Evolutionary conservation across 306 rosid genomes (phyloP), one percentile per base, ranked within the genome.

Genomic region (Lathyrus sativus): DNA sequence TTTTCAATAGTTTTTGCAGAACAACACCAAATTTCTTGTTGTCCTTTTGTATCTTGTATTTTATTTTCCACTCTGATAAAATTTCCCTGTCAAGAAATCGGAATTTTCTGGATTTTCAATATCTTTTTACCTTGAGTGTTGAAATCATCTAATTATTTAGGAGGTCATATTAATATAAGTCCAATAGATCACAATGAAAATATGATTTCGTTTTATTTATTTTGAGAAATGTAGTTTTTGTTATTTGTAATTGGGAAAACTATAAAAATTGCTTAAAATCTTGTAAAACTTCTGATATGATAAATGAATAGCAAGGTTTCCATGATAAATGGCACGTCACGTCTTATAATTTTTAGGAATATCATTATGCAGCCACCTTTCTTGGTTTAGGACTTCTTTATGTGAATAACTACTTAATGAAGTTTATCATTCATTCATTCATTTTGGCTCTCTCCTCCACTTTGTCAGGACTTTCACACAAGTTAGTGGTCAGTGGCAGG

Each of bases 401-500:
- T 49, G 65, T 70, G 58, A 58, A 50, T 62, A 70, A 61, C 54
- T 64, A 65, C 42, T 58, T 42, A 7, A 45, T 49, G 49, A 64
- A 50, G 54, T 63, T 81, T 70, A 70, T 49, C 18, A 51, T 51
- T 33, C 43, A 39, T 66, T 73, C 55, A 48, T 19, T 19, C 22
- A 19, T 60, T 51, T 65, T 62, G 58, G 43, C 45, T 39, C 17
- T 44, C n/a, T 55, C 26, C 59, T 56, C 56, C 67, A 44, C 53
- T 50, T 77, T 80, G 18, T 74, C 84, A 93, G 98, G 85, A 93
- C 98, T 73, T 93, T 90, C 81, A 93, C 98, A 61, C 98, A 93
- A 86, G 98, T 93, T 70, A 90, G 97, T 67, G 88, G 88, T 76
- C 98, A 93, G 81, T 93, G 97, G 98, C 98, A 93, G 79, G 98